These are phyloP conservation scores for Trifolium subterraneum DNA, from an alignment of 306 rosid species.

Conservation along the genomic window DNA sequence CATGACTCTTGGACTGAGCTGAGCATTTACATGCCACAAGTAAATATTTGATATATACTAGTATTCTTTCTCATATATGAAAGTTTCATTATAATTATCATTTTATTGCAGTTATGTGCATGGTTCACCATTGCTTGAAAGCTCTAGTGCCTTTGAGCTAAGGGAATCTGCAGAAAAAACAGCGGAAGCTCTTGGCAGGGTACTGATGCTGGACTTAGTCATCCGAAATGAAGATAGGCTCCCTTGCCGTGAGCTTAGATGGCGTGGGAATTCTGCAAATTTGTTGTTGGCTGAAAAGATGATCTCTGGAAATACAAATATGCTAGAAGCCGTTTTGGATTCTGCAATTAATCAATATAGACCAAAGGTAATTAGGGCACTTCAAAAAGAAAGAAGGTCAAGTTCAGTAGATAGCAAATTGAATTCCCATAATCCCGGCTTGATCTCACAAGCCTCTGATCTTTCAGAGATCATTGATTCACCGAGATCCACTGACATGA, in stretches of 20 bases:
- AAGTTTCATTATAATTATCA: slow-evolving; percentile 28
- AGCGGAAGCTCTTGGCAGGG: slow-evolving; percentile 86
- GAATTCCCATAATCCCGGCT: slow-evolving; percentile 53
- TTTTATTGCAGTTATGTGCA: slow-evolving; percentile 79
- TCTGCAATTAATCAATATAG: slow-evolving; percentile 66
- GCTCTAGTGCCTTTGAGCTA: slow-evolving; percentile 71
- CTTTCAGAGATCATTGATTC: slow-evolving; percentile 72
- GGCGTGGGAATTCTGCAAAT: slow-evolving; percentile 97
- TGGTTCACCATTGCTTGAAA: slow-evolving; percentile 92
- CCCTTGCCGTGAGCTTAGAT: slow-evolving; percentile 88
- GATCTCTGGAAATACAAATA: slow-evolving; percentile 55
- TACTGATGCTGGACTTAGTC: slow-evolving; percentile 86
- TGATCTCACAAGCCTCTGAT: slow-evolving; percentile 67
- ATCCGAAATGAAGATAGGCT: slow-evolving; percentile 98
- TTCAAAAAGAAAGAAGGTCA: slow-evolving; percentile 86
- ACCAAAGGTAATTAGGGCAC: slow-evolving; percentile 65
- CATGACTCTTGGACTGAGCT: not conserved
- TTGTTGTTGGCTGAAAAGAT: slow-evolving; percentile 75
- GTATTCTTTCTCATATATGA: slow-evolving; percentile 18
- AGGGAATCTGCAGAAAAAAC: slow-evolving; percentile 69
- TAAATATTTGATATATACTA: slow-evolving; percentile 18
- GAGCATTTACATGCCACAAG: not conserved
- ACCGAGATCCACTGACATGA: slow-evolving; percentile 58
- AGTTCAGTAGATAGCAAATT: slow-evolving; percentile 71
- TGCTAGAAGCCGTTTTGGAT: slow-evolving; percentile 65